phyloP scores from a whole-genome alignment of 768 basidiomycete species.

The Lentinula sp. region DNA sequence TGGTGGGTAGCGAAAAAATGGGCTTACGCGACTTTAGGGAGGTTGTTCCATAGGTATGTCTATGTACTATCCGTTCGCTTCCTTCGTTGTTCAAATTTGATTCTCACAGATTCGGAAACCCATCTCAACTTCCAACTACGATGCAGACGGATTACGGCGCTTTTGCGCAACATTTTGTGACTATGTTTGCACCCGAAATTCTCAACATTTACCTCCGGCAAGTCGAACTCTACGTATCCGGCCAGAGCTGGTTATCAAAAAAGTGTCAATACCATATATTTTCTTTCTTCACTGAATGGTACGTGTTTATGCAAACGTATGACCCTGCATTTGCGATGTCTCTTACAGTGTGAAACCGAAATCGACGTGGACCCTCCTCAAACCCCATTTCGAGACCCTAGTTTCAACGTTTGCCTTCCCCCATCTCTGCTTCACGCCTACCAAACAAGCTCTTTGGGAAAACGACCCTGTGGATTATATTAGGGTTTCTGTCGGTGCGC shows the following conservation, averaged over 20 bases:
- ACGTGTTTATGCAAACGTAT: constrained; percentile 14
- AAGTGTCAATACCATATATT: constrained; percentile 84
- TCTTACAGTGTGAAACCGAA: constrained; percentile 77
- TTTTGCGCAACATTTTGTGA: constrained; percentile 76
- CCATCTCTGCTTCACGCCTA: constrained; percentile 71
- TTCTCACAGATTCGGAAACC: constrained; percentile 67
- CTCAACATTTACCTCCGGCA: constrained; percentile 70
- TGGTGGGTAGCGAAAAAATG: constrained; percentile 96
- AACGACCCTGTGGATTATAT: constrained; percentile 82
- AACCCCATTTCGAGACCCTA: constrained; percentile 75
- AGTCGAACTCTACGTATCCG: constrained; percentile 68
- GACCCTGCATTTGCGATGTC: background rate
- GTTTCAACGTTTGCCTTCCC: constrained; percentile 85
- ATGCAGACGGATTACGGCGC: constrained; percentile 61
- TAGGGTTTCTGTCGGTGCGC: constrained; percentile 65
- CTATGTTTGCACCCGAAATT: constrained; percentile 80
- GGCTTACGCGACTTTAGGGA: constrained; percentile 78
- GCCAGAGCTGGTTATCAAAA: constrained; percentile 73
- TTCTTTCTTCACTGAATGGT: constrained; percentile 88
- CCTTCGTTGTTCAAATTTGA: background rate
- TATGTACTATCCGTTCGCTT: background rate
- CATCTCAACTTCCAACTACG: constrained; percentile 74
- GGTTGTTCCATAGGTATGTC: constrained; percentile 66
- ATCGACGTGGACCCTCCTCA: constrained; percentile 83
- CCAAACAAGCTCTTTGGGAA: constrained; percentile 67